Base-by-base conservation (phyloP, 192 early-diverging fungal genomes). In the Tieghemiomyces parasiticus region DNA sequence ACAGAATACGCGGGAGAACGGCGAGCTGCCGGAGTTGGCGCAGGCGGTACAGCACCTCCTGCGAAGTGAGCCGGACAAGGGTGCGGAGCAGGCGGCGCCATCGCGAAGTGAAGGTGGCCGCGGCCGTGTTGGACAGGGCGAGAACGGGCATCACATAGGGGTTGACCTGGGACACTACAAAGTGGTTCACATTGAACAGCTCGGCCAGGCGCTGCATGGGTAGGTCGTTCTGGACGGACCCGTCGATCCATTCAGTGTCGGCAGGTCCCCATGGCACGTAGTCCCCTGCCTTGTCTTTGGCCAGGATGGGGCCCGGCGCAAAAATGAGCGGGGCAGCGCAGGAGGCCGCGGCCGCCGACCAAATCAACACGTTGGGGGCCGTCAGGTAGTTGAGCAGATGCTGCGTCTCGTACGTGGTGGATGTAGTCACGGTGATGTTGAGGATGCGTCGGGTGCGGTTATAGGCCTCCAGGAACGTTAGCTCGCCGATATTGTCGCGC, bases 391-490 rank as follows among this genome's bases (percentile, higher is more conserved):
- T 97, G n/a, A 92, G 70, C 35, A 92, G 65, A 67, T 91, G 89
- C 24, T 84, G 81, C 31, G 16, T 56, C 33, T 56, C 54, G 19
- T 33, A 24, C 30, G 24, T 16, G 16, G 54, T 56, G 54, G 54
- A 31, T 47, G 85, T 81, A 20, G 85, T 80, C 61, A 90, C 86
- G 8, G 88, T 79, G 46, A 95, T 84, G 72, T 89, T 93, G 35
- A 93, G 80, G n/a, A 93, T 78, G 49, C 86, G 74, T 8, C 94
- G 92, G 0, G 94, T 93, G 46, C 83, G 67, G 58, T 85, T 80
- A 69, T 91, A 94, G 0, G 94, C 94, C 71, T 97, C 94, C 45
- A 77, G 61, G 62, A 97, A 97, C 0, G 94, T 97, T 64, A 90
- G 60, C 19, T 82, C 81, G 6, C 90, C 90, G 58, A 31, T 35